Evolutionary conservation across 805 yeast species (phyloP), one percentile per base, ranked within the genome.

Genomic region (Blastobotrys americana): DNA sequence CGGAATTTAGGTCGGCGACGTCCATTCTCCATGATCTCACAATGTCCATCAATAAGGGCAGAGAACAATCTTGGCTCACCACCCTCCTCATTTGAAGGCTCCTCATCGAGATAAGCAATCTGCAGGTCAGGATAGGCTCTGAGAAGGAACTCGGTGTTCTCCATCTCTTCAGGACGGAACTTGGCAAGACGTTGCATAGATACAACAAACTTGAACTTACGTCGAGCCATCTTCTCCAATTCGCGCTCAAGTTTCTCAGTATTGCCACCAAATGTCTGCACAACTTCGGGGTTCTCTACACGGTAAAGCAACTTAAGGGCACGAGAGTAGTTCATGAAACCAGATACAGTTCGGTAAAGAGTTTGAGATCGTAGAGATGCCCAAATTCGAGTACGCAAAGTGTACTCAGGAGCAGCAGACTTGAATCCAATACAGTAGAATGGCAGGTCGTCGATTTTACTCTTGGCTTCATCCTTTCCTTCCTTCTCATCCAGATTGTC

Each of bases 301-400:
- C 95, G 83, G 72, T 87, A 88, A 48, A 90, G 73, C 58, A 90
- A 71, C 67, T 89, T 93, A 60, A 90, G 87, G 23, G 98, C 97
- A 67, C 96, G 82, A 23, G 96, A 84, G 65, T 90, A 90, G 71
- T 90, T 93, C 98, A 90, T 90, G 72, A 90, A 93, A 60, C 98
- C 98, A 45, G 96, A 85, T 43, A 90, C 90, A 39, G 98, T 93
- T 68, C 98, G 82, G 72, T 90, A 90, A 59, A 90, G 72, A 28
- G 98, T 93, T 73, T 90, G 98, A 34, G 96, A 84, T 69, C 98
- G 80, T 59, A 93, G 76, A 21, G 97, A 90, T 34, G 98, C 98
- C 98, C 98, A 90, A 56, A 90, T 87, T 71, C 98, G 77, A 6
- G 97, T 93, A 71, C 98, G 82, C 61, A 93, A 71, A 45, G 95